Evolutionary conservation across 139 green algal species (phyloP).

Genomic region (Tetraselmis striata): DNA sequence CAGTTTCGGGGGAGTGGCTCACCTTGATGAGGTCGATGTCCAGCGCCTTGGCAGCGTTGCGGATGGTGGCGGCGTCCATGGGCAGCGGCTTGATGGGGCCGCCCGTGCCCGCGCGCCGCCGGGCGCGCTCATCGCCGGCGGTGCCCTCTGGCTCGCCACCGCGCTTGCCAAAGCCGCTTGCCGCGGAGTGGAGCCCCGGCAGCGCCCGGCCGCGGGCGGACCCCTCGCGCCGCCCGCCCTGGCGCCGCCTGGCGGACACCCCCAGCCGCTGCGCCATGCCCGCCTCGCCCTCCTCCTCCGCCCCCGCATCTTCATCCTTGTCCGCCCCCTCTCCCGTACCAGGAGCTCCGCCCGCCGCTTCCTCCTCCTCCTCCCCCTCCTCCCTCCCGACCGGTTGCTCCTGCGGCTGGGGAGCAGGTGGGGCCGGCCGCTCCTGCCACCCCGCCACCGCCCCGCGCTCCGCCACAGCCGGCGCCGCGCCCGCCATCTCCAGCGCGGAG

Average conservation of each 20-base stretch:
- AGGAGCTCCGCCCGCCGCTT: neutral
- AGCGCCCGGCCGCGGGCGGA: too few species aligned
- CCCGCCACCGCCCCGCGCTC: too few species aligned
- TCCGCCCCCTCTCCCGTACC: conserved; percentile 13
- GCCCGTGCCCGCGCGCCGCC: neutral
- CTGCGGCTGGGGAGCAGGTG: neutral
- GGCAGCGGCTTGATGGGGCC: neutral
- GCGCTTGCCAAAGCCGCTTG: neutral
- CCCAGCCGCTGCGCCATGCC: neutral
- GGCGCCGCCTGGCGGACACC: neutral
- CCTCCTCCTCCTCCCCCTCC: conserved; percentile 3
- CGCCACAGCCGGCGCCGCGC: too few species aligned
- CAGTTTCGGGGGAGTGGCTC: too few species aligned
- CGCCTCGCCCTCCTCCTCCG: conserved; percentile 21
- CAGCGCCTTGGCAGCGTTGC: neutral
- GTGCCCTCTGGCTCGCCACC: too few species aligned
- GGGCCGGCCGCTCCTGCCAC: too few species aligned
- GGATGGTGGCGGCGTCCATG: neutral
- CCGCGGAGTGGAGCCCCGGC: too few species aligned
- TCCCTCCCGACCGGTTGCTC: conserved; percentile 24
- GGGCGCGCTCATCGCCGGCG: too few species aligned
- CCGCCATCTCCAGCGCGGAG: too few species aligned
- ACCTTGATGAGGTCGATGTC: neutral
- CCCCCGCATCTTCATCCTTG: conserved; percentile 14
- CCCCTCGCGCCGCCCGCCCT: too few species aligned